phyloP scores from a whole-genome alignment of 768 basidiomycete species.

The Chalciporus pseudorubinellus region DNA sequence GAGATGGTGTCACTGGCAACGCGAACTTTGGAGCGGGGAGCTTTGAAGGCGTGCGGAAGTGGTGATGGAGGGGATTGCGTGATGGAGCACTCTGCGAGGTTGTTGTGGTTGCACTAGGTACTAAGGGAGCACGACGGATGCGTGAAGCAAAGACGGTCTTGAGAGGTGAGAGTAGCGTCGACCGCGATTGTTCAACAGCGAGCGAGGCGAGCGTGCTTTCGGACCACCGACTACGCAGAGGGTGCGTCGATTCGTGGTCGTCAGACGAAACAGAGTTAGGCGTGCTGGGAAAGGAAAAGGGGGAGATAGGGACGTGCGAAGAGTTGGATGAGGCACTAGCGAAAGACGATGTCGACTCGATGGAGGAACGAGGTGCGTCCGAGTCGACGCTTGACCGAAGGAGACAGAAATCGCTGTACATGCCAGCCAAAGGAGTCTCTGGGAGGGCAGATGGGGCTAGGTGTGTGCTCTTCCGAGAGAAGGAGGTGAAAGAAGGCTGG shows the following conservation, averaged over 20 bases:
- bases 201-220: slow-evolving; percentile 51
- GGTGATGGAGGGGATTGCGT: not conserved
- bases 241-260: slow-evolving; percentile 16
- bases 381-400: slow-evolving; percentile 30
- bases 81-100: slow-evolving; percentile 6
- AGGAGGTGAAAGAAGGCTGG: slow-evolving; percentile 28
- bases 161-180: slow-evolving; percentile 31
- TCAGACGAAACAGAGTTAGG: slow-evolving; percentile 7
- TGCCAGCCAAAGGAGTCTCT: slow-evolving; percentile 9
- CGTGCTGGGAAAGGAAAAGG: slow-evolving; percentile 13
- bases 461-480: not conserved
- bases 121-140: slow-evolving; percentile 2
- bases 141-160: slow-evolving; percentile 37
- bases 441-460: slow-evolving; percentile 7
- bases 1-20: slow-evolving; percentile 7
- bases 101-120: not conserved
- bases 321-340: slow-evolving; percentile 7
- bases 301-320: slow-evolving; percentile 3
- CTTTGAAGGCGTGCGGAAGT: slow-evolving; percentile 6
- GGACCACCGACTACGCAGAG: slow-evolving; percentile 66
- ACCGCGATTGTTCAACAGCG: slow-evolving; percentile 17
- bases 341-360: slow-evolving; percentile 24
- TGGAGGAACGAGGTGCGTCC: slow-evolving; percentile 28
- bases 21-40: slow-evolving; percentile 1
- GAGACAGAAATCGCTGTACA: slow-evolving; percentile 12